These are phyloP conservation scores for Fusarium lyarnte DNA, from an alignment of 2,329 filamentous ascomycete species.

Conservation along the genomic window DNA sequence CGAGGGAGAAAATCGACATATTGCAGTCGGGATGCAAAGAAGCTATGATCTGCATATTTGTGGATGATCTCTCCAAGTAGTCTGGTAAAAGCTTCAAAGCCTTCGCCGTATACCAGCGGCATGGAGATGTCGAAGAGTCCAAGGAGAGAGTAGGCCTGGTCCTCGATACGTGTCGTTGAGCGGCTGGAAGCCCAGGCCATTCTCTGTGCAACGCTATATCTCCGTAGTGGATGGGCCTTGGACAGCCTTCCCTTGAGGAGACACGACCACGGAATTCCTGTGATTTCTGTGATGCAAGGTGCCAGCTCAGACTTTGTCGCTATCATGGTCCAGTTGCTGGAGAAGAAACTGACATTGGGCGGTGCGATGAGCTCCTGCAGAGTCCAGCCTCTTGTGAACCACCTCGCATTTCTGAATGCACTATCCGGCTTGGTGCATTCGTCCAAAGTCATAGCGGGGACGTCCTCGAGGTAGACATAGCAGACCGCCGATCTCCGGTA, in stretches of 20 bases:
- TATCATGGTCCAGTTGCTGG: neutral
- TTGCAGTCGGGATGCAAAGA: neutral
- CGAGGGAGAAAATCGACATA: neutral
- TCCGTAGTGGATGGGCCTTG: neutral
- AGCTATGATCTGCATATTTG: neutral
- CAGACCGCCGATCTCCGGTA: neutral
- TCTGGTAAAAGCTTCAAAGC: accelerated
- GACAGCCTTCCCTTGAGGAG: neutral
- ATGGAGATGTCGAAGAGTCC: neutral
- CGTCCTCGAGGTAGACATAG: neutral
- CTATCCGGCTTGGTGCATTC: neutral
- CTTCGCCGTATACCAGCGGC: accelerated
- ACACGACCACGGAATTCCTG: accelerated
- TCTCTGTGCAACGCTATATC: neutral
- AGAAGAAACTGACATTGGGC: accelerated
- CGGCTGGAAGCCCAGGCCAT: accelerated
- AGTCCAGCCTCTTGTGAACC: neutral
- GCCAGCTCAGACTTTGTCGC: accelerated
- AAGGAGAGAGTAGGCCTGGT: neutral
- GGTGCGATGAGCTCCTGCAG: neutral
- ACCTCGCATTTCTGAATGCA: neutral
- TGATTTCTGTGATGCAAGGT: neutral
- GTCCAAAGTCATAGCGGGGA: accelerated
- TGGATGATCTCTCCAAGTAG: accelerated
- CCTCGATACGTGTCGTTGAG: accelerated